These are phyloP conservation scores for Penicillium mononematosum DNA, from an alignment of 495 filamentous ascomycete genomes.

Conservation along the genomic window DNA sequence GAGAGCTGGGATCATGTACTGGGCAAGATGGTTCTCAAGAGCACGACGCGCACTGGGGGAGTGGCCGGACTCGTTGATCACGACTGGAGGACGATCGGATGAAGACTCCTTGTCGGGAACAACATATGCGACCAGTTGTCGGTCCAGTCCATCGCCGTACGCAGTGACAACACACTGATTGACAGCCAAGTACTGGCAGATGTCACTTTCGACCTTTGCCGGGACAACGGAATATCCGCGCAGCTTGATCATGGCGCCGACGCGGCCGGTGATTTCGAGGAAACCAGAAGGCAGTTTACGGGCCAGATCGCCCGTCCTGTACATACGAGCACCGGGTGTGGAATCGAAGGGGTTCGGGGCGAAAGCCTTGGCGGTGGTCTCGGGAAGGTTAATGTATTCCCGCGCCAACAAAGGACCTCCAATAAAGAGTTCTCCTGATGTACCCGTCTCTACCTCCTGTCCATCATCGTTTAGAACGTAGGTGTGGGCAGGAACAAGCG, in stretches of 20 bases:
- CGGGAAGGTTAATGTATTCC: constrained; percentile 78
- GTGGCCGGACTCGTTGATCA: constrained; percentile 59
- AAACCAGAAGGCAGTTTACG: constrained; percentile 63
- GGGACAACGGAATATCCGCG: constrained; percentile 77
- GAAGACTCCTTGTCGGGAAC: constrained; percentile 55
- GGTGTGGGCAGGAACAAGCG: constrained; percentile 55
- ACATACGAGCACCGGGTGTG: constrained; percentile 55
- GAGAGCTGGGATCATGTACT: constrained; percentile 68
- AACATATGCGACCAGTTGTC: constrained; percentile 66
- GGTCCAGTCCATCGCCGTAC: constrained; percentile 63
- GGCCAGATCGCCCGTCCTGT: constrained; percentile 84
- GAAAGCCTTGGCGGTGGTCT: constrained; percentile 73
- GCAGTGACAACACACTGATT: constrained; percentile 58
- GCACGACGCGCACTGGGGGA: constrained; percentile 56
- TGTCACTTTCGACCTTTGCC: constrained; percentile 71
- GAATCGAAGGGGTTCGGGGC: constrained; percentile 56
- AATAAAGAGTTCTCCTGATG: constrained; percentile 77
- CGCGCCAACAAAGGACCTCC: constrained; percentile 77
- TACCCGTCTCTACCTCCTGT: constrained; percentile 58
- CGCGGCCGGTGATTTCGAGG: constrained; percentile 80
- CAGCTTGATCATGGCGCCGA: constrained; percentile 75
- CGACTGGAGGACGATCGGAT: constrained; percentile 51
- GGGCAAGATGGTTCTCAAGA: constrained; percentile 57
- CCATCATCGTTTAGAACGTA: constrained; percentile 61
- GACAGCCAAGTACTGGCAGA: constrained; percentile 59